A percentile compares a stretch with the other conserved stretches of the same genome.
Evolutionary conservation across 805 yeast species (phyloP).

Genomic region (Saccharomycopsis selenospora): DNA sequence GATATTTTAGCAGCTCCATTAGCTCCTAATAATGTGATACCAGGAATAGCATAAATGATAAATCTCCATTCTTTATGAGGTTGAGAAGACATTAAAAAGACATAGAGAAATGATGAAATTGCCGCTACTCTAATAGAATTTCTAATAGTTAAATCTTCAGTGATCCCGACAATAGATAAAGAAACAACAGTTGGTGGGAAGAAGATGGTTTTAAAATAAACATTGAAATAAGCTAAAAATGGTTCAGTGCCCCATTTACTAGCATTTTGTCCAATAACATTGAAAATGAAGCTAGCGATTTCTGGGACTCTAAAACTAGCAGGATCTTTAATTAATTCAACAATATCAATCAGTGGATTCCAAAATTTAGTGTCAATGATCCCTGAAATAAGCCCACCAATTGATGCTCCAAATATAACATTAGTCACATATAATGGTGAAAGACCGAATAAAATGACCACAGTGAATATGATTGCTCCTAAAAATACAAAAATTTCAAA

Average conservation of each 20-base stretch:
- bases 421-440: constrained; percentile 35
- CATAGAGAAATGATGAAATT: constrained; percentile 45
- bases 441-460: constrained; percentile 40
- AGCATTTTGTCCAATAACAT: constrained; percentile 69
- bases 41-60: constrained; percentile 67
- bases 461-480: constrained; percentile 40
- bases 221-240: constrained; percentile 53
- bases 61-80: constrained; percentile 96
- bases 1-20: constrained; percentile 41
- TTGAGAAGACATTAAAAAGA: constrained; percentile 65
- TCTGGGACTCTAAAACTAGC: constrained; percentile 57
- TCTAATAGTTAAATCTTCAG: constrained; percentile 55
- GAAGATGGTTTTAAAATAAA: constrained; percentile 29
- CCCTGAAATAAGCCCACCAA: constrained; percentile 44
- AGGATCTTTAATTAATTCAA: constrained; percentile 31
- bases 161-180: constrained; percentile 62
- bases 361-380: constrained; percentile 72
- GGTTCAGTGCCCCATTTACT: constrained; percentile 85
- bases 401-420: constrained; percentile 40
- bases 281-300: constrained; percentile 60
- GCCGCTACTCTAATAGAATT: constrained; percentile 39
- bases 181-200: constrained; percentile 65
- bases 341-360: constrained; percentile 78
- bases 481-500: constrained; percentile 58
- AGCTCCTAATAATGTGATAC: constrained; percentile 57